Base-by-base conservation (phyloP, 2,329 filamentous ascomycete genomes). In the Fusarium hostae region DNA sequence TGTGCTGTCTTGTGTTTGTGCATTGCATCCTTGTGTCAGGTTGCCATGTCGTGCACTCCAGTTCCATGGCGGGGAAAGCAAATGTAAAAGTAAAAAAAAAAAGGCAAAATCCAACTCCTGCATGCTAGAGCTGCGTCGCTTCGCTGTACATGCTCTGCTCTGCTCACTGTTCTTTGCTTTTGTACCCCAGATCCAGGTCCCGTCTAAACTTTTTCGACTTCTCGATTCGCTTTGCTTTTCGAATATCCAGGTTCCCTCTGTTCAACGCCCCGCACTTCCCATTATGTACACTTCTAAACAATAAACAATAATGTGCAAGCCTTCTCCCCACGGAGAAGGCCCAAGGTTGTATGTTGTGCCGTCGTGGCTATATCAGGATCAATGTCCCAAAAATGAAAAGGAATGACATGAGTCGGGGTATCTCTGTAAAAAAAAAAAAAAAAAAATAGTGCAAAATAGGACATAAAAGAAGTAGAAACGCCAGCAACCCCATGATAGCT, bases 361-460 rank as follows among this genome's bases (percentile, higher is more conserved):
- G 74, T 76, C 66, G 72, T 66, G 72, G 74, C 72, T 65, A 66
- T 68, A 59, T 63, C 40, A 59, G 70, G 62, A 55, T 32, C 16
- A 26, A 39, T 32, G n/a, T 47, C 66, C 68, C 64, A 50, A 63
- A 64, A 68, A 68, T 39, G 44, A 40, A 67, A 76, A 76, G 74
- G 74, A 76, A 71, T 75, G 74, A 74, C 74, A 70, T 66, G 74
- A 76, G 74, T 76, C 71, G 74, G 74, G 74, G 74, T 76, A 76
- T 76, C 74, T 76, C 74, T 61, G 68, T 52, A 63, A 74, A 50
- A 63, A 61, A 72, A 50, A n/a, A n/a, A n/a, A n/a, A 63, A 74
- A 50, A 63, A 59, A 47, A 45, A 65, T 56, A 32, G 37, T 41
- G 61, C 51, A 63, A 61, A 68, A 71, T 66, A 63, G 50, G 48